phyloP scores from a whole-genome alignment of 345 rosid species.

The Eutrema yunnanense region DNA sequence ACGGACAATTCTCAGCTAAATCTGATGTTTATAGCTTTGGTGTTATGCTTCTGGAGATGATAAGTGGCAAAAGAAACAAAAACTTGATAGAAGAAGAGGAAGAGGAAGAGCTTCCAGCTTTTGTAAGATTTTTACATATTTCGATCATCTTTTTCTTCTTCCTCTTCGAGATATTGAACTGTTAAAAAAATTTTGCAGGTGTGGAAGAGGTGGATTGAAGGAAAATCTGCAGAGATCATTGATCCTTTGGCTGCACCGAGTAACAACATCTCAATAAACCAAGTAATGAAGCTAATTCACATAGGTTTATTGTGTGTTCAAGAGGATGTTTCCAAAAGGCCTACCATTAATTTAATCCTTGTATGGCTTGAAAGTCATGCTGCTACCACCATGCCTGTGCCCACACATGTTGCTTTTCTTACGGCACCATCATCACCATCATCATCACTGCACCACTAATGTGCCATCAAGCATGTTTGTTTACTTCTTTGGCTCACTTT shows the following conservation, averaged over 20 bases:
- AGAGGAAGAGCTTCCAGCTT: constrained; percentile 8
- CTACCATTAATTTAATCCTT: constrained; percentile 22
- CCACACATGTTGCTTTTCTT: constrained; percentile 32
- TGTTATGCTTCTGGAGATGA: constrained; percentile 28
- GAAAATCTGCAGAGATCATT: background rate
- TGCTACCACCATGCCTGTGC: constrained; percentile 27
- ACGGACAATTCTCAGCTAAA: constrained; percentile 36
- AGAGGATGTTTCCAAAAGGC: constrained; percentile 13
- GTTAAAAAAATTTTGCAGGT: background rate
- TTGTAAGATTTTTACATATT: background rate
- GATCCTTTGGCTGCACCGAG: background rate
- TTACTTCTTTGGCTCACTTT: background rate
- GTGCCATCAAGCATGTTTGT: background rate
- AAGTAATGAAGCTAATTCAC: constrained; percentile 33
- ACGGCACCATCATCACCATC: background rate
- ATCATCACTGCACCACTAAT: background rate
- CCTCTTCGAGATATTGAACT: background rate
- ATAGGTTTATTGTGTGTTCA: background rate
- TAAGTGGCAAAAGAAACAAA: constrained; percentile 14
- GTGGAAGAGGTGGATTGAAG: background rate
- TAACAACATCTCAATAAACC: constrained; percentile 1
- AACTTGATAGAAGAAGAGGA: background rate
- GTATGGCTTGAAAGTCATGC: constrained; percentile 38
- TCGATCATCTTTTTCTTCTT: background rate
- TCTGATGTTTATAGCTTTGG: constrained; percentile 47